These are phyloP conservation scores for Cladobotryum mycophilum DNA, from an alignment of 2,329 filamentous ascomycete species.

Conservation along the genomic window DNA sequence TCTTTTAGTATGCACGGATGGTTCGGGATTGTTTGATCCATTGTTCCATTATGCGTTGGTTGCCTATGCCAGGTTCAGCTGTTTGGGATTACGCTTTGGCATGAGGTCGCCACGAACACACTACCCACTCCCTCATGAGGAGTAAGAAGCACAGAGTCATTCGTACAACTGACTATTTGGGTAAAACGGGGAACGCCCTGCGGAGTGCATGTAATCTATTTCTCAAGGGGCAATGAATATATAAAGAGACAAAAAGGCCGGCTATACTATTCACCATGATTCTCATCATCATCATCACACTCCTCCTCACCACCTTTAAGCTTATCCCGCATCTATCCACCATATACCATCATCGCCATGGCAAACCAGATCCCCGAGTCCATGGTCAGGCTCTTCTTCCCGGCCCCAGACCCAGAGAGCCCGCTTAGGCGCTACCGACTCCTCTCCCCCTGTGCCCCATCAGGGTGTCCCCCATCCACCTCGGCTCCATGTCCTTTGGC, in stretches of 20 bases:
- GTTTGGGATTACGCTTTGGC: too few relatives aligned
- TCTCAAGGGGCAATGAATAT: too few relatives aligned
- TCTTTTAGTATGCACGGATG: too few relatives aligned
- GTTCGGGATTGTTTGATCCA: too few relatives aligned
- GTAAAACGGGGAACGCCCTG: too few relatives aligned
- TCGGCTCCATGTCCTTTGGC: conserved; percentile 8
- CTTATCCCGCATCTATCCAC: not conserved
- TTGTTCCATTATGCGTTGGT: too few relatives aligned
- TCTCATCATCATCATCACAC: not conserved
- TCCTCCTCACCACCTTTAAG: not conserved
- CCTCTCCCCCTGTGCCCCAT: not conserved
- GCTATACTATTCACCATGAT: not conserved
- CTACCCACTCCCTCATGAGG: too few relatives aligned
- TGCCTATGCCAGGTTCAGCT: too few relatives aligned
- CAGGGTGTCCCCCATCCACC: conserved; percentile 3
- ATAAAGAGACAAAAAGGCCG: not conserved
- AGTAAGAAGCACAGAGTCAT: too few relatives aligned
- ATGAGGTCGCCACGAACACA: too few relatives aligned
- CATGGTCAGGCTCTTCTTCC: not conserved
- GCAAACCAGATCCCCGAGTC: not conserved
- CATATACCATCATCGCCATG: not conserved
- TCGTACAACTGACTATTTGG: too few relatives aligned
- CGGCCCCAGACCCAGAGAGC: not conserved
- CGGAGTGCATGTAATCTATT: too few relatives aligned
- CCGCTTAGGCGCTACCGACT: not conserved